Percentiles rank a stretch among this genome's conserved stretches.
Evolutionary conservation across 2,329 filamentous ascomycete genomes (phyloP).

Genomic region (Dactylellina cionopaga): DNA sequence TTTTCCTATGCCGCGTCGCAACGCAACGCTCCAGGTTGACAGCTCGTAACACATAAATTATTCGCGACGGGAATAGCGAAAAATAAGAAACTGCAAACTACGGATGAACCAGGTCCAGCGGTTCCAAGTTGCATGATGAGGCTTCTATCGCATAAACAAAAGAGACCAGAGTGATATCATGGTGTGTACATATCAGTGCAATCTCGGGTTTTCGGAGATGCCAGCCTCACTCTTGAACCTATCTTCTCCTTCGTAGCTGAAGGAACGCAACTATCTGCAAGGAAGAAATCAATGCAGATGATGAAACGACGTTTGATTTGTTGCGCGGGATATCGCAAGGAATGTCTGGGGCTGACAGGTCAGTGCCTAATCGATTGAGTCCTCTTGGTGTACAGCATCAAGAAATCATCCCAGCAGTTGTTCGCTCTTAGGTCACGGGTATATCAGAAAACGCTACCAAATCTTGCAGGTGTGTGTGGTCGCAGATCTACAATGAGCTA

Average conservation of each 20-base stretch:
- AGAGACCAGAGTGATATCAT: background rate
- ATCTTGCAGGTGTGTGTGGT: background rate
- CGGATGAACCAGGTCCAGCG: no score
- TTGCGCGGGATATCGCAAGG: constrained; percentile 14
- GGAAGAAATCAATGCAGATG: constrained; percentile 43
- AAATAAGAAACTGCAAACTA: no score
- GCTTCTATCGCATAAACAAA: constrained; percentile 4
- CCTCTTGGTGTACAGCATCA: constrained; percentile 8
- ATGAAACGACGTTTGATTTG: constrained; percentile 32
- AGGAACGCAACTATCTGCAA: constrained; percentile 47
- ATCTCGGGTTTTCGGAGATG: background rate
- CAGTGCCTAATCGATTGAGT: constrained; percentile 40
- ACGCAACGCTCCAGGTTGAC: no score
- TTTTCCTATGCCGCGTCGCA: no score
- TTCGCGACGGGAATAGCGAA: no score
- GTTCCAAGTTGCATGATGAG: no score
- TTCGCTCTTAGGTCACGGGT: background rate
- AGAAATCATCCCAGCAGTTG: no score
- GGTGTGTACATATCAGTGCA: no score
- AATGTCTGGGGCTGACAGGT: constrained; percentile 24
- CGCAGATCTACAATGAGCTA: constrained; percentile 10
- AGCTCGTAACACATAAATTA: no score
- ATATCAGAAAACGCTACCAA: background rate
- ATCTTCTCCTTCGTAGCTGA: constrained; percentile 23
- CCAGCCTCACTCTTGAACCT: constrained; percentile 20